These are phyloP conservation scores for Trypanosoma avium DNA, from an alignment of 208 protist genomes.

Conservation along the genomic window DNA sequence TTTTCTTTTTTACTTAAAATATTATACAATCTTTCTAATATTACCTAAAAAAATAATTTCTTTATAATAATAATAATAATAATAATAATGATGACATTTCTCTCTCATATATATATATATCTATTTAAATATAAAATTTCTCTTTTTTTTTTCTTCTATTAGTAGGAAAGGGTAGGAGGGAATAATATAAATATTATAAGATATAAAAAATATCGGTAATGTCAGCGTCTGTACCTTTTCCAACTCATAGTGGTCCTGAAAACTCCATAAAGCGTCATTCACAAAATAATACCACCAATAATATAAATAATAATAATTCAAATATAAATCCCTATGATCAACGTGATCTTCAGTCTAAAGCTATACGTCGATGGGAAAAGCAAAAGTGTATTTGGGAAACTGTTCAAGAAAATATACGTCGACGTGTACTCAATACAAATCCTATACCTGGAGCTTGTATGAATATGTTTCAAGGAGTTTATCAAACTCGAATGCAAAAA, in stretches of 20 bases:
- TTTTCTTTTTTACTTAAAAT: conserved; percentile 5
- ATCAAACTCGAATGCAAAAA: conserved; percentile 34
- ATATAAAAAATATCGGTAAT: not conserved
- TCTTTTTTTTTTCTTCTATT: too few species aligned
- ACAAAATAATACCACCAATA: not conserved
- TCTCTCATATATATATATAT: too few species aligned
- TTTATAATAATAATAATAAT: too few species aligned
- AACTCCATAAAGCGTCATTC: too few species aligned
- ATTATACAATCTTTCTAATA: too few species aligned
- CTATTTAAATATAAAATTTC: too few species aligned
- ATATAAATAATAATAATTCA: too few species aligned
- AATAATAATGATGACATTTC: too few species aligned
- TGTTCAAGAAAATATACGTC: conserved; percentile 28
- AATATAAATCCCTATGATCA: conserved; percentile 37
- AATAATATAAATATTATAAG: too few species aligned
- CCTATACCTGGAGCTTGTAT: conserved; percentile 11
- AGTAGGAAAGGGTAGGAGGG: too few species aligned
- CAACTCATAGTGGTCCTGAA: too few species aligned
- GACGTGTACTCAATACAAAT: conserved; percentile 5
- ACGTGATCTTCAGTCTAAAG: conserved; percentile 65
- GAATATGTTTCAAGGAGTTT: conserved; percentile 44
- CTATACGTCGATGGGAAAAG: conserved; percentile 58
- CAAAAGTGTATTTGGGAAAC: conserved; percentile 64
- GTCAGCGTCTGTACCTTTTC: not conserved
- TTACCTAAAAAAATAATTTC: too few species aligned